Evolutionary conservation across 257 asterid genomes (phyloP), one percentile per base, ranked within the genome.

Genomic region (Fraxinus americana): DNA sequence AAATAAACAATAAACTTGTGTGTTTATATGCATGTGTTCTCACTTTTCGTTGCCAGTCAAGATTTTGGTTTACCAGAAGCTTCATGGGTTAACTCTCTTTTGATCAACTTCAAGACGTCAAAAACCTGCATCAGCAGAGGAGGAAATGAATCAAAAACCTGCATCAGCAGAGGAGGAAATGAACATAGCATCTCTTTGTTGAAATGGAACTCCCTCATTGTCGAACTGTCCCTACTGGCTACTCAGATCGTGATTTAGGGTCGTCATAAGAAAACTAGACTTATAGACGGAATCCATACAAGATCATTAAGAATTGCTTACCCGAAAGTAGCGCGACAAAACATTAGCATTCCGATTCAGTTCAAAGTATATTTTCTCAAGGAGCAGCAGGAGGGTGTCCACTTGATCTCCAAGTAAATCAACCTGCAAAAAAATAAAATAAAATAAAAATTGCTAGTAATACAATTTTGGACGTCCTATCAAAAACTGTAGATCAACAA

Each of bases 331-430:
- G 70, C 19, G 72, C 1, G 97, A 84, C 43, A 93, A 72, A 78
- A 74, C 73, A 12, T 78, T 39, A 10, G 94, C 89, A 73, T 93
- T 85, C 77, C 71, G 86, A 72, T 82, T 75, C 34, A 93, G 76
- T 72, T 77, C 81, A 12, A 74, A 13, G 78, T 89, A 87, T 86
- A 91, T 79, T 50, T 76, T 89, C 81, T 91, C 84, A 27, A 94
- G 92, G 68, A 92, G 86, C 32, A 72, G 67, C 32, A 85, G 54
- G 29, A 89, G 96, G 63, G 82, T 70, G 25, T 92, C 96, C 76
- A 91, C 98, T 71, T 92, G 91, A 87, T 94, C 90, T 27, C 95
- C 98, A 7, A 92, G 93, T 78, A 90, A 78, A 89, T 94, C 96
- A 68, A 94, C 98, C 97, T 92, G 77, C 71, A 73, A 9, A 17